These are phyloP conservation scores for Nakaseomyces uthaithaninus DNA, from an alignment of 1,139 yeast species.

Conservation along the genomic window DNA sequence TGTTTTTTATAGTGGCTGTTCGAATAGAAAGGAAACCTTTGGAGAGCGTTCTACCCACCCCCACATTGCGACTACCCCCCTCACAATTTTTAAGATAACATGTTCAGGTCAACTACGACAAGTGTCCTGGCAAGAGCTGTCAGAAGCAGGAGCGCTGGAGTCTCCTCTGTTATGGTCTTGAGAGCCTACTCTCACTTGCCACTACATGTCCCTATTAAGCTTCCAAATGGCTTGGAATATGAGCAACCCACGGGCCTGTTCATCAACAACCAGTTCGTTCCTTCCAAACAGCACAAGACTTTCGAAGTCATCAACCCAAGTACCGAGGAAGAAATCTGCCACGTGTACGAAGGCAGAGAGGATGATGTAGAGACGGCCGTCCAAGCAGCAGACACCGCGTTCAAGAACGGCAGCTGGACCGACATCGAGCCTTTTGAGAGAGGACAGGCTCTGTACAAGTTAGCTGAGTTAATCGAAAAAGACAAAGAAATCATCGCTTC, in stretches of 20 bases:
- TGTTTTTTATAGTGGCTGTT: no score
- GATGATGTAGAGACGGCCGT: constrained; percentile 41
- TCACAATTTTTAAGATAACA: neutral
- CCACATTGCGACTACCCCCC: neutral
- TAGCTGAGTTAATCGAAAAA: constrained; percentile 51
- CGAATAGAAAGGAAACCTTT: no score
- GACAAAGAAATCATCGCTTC: constrained; percentile 47
- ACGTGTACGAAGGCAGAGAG: constrained; percentile 37
- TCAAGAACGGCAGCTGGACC: constrained; percentile 35
- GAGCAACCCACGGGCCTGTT: constrained; percentile 46
- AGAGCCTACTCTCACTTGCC: constrained; percentile 29
- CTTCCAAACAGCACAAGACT: constrained; percentile 35
- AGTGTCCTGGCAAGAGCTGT: constrained; percentile 15
- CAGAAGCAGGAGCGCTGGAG: constrained; percentile 12
- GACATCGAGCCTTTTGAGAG: constrained; percentile 38
- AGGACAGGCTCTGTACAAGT: constrained; percentile 44
- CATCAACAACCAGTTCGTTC: constrained; percentile 38
- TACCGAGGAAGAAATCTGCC: constrained; percentile 39
- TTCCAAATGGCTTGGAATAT: constrained; percentile 44
- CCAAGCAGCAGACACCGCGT: constrained; percentile 37
- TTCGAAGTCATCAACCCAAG: constrained; percentile 40
- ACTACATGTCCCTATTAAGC: constrained; percentile 34
- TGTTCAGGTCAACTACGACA: constrained; percentile 4
- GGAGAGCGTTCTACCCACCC: no score
- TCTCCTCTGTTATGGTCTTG: constrained; percentile 15